Evolutionary conservation across 1,284 basidiomycete species (phyloP), one percentile per base, ranked within the genome.

Genomic region (Meripilus lineatus): DNA sequence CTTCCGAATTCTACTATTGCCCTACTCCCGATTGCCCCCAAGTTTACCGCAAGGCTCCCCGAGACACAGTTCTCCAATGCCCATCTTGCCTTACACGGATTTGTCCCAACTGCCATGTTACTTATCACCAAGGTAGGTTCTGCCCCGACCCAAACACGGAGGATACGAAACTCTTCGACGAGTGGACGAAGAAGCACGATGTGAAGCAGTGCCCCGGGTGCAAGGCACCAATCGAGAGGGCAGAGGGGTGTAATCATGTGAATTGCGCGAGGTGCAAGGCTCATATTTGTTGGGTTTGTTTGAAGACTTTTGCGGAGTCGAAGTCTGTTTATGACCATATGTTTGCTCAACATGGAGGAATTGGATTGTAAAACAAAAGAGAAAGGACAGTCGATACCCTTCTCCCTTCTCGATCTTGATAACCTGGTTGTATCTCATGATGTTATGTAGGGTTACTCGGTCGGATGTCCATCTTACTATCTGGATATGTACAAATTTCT

Each of bases 171-270:
- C 61, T 78, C 21, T 61, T 84, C 66, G 65, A 72, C 46, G 70
- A 74, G 44, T 88, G 82, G 84, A 69, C 72, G 47, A 60, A 58
- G 48, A 58, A 59, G 23, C 70, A 81, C 53, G 75, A 79, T 50
- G 81, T 85, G 47, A 85, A 86, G 68, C 65, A 69, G 22, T 89
- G 84, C 58, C 86, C 85, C 1, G 70, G 70, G 0, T 89, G 85
- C 66, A 73, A 73, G 44, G 70, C 72, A 2, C 68, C 71, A 5
- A 88, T 89, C 53, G 83, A 88, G 61, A 75, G 79, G 34, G 67
- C 64, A 24, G 82, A 80, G 49, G 85, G 85, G 0, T 89, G 85
- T 61, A 82, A 88, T 61, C 86, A 89, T 57, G 79, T 89, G 71
- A 79, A 74, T 23, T 89, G 85, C 60, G 69, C 69, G 0, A 70